Percentiles rank a stretch among this genome's conserved stretches.
Evolutionary conservation across 345 rosid genomes (phyloP).

Genomic region (Heritiera fomes): DNA sequence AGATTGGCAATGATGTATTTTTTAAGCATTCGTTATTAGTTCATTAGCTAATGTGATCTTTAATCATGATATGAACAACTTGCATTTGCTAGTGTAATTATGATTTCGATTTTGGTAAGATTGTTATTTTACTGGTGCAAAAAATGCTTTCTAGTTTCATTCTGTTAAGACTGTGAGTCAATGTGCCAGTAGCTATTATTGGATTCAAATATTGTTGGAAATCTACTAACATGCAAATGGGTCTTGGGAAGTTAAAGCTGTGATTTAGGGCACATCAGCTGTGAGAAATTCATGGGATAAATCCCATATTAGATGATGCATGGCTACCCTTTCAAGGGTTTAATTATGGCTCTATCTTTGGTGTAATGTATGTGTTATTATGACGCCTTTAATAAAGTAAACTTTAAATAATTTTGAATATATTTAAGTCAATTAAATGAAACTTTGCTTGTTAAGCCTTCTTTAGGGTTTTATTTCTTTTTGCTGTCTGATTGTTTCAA

Average conservation of each 20-base stretch:
- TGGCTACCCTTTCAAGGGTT: not conserved
- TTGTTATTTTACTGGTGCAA: not conserved
- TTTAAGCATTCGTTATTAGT: not conserved
- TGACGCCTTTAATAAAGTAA: not conserved
- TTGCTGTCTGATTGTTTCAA: not conserved
- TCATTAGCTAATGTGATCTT: not conserved
- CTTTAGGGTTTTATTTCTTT: not conserved
- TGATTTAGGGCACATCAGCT: not conserved
- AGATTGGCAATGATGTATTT: not conserved
- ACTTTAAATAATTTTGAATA: not conserved
- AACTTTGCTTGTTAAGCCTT: conserved; percentile 4
- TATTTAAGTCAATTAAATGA: not conserved
- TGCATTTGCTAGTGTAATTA: not conserved
- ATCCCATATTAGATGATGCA: not conserved
- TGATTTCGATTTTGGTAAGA: not conserved
- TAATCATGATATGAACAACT: conserved; percentile 10
- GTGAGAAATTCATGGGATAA: not conserved
- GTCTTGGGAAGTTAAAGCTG: not conserved
- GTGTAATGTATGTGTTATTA: not conserved
- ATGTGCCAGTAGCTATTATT: not conserved
- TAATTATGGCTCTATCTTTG: not conserved
- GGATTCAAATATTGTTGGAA: not conserved
- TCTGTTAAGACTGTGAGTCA: not conserved
- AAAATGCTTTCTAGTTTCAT: not conserved
- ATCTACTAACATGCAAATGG: not conserved